Conservation (phyloP, 2,329 filamentous ascomycete genomes). For the Colletotrichum spaethianum region DNA sequence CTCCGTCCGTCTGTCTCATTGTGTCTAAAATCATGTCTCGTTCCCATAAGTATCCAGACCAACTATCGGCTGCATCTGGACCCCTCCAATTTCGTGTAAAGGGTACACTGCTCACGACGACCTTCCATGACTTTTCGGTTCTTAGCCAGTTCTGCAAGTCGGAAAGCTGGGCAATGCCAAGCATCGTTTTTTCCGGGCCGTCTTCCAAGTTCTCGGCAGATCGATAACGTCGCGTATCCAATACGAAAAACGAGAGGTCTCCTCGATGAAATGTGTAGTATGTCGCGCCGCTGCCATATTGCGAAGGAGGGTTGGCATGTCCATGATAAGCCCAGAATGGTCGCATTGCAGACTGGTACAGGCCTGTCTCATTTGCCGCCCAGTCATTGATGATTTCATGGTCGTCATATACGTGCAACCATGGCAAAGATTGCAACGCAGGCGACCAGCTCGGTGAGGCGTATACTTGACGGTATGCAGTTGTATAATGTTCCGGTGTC, state of each 20-base stretch:
- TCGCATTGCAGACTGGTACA: constrained; percentile 74
- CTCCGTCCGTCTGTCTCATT: constrained; percentile 75
- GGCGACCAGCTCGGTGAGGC: constrained; percentile 74
- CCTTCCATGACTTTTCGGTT: constrained; percentile 67
- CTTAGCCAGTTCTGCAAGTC: constrained; percentile 72
- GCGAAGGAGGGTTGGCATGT: constrained; percentile 71
- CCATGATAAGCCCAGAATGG: constrained; percentile 77
- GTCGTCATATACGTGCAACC: constrained; percentile 80
- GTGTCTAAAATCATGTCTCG: constrained; percentile 72
- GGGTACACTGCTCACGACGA: constrained; percentile 75
- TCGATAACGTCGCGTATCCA: constrained; percentile 75
- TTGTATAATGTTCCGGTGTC: constrained; percentile 40
- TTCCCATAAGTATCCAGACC: constrained; percentile 76
- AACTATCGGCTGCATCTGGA: constrained; percentile 69
- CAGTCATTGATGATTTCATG: constrained; percentile 82
- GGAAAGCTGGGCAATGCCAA: constrained; percentile 70
- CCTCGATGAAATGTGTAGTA: constrained; percentile 78
- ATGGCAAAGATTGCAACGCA: constrained; percentile 64
- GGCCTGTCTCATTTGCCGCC: constrained; percentile 73
- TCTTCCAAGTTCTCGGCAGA: constrained; percentile 57
- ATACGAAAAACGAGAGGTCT: constrained; percentile 75
- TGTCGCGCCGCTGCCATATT: constrained; percentile 60
- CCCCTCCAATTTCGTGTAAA: constrained; percentile 82
- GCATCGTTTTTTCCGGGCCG: constrained; percentile 65
- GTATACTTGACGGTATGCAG: constrained; percentile 74